Base-by-base conservation (phyloP, 805 yeast genomes). In the Kuraishia piskuri region DNA sequence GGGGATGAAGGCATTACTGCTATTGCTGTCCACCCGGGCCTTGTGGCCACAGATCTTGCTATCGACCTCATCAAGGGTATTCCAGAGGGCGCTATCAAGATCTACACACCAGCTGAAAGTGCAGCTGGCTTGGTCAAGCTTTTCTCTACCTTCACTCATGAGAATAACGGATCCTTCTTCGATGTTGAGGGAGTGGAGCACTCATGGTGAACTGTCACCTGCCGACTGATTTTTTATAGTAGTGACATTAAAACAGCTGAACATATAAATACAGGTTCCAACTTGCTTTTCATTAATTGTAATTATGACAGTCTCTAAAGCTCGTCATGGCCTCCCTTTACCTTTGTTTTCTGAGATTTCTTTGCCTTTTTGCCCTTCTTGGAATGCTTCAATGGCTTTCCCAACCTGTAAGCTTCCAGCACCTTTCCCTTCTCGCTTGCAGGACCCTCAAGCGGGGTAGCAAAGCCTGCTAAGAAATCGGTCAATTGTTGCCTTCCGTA, bases 1-100 rank as follows among this genome's bases (percentile, higher is more conserved):
- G 54, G 52, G 14, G 46, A 49, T 0, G 68, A 68, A n/a, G 62
- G 59, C 1, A 63, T 63, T 59, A 64, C 59, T 9, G 61, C 67
- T 46, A 56, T 70, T 22, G 58, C 71, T 12, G 19, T 71, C 14
- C 72, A 70, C 53, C 79, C 79, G 0, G 77, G 78, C 40, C 37
- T 63, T 17, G 75, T 74, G 17, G 19, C 53, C 9, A 68, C 71
- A 25, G 76, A 73, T 50, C 63, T 66, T 67, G 66, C 47, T 22
- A 7, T 12, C 10, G 47, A 19, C 4, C 6, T 20, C 6, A 20
- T 45, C 47, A 8, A 45, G 4, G 22, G 5, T 7, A 19, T 45
- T 45, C 47, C 47, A 45, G 23, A 45, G 19, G 40, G 40, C 14
- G 40, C 40, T 10, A 31, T 31, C 40, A 31, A 31, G 40, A 10